Percentiles rank a stretch among this genome's conserved stretches.
These are phyloP conservation scores for Lachnellula cervina DNA, from an alignment of 2,329 filamentous ascomycete genomes.

Conservation along the genomic window DNA sequence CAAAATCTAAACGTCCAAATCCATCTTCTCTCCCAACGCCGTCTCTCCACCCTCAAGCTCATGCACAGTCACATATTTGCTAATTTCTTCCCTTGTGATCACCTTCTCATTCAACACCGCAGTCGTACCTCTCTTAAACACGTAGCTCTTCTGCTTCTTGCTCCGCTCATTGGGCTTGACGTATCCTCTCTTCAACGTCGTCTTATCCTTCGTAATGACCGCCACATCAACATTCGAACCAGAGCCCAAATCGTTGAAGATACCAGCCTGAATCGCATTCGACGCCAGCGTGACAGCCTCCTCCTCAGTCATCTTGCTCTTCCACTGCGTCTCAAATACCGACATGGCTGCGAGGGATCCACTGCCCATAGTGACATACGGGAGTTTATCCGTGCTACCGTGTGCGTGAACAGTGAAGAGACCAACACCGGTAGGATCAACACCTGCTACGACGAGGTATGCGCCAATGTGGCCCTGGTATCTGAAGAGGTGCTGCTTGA, in stretches of 20 bases:
- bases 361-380: constrained; percentile 98
- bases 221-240: constrained; percentile 97
- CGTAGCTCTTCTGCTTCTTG: constrained; percentile 89
- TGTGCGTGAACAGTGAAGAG: constrained; percentile 98
- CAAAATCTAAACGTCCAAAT: constrained; percentile 52
- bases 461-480: constrained; percentile 98
- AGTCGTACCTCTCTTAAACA: constrained; percentile 86
- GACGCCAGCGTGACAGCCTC: constrained; percentile 78
- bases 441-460: constrained; percentile 94
- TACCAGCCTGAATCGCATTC: constrained; percentile 90
- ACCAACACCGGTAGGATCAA: constrained; percentile 90
- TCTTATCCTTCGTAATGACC: constrained; percentile 93
- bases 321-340: constrained; percentile 96
- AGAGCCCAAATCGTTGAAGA: constrained; percentile 97
- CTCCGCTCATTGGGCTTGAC: constrained; percentile 88
- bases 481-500: constrained; percentile 98
- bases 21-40: constrained; percentile 65
- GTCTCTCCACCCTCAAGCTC: constrained; percentile 55
- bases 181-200: constrained; percentile 86
- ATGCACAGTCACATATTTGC: constrained; percentile 88
- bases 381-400: constrained; percentile 96
- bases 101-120: constrained; percentile 94
- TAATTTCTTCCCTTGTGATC: constrained; percentile 88
- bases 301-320: constrained; percentile 67
- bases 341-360: constrained; percentile 96